Evolutionary conservation across 2,329 filamentous ascomycete species (phyloP).

Genomic region (Coccinonectria pachysandricola): DNA sequence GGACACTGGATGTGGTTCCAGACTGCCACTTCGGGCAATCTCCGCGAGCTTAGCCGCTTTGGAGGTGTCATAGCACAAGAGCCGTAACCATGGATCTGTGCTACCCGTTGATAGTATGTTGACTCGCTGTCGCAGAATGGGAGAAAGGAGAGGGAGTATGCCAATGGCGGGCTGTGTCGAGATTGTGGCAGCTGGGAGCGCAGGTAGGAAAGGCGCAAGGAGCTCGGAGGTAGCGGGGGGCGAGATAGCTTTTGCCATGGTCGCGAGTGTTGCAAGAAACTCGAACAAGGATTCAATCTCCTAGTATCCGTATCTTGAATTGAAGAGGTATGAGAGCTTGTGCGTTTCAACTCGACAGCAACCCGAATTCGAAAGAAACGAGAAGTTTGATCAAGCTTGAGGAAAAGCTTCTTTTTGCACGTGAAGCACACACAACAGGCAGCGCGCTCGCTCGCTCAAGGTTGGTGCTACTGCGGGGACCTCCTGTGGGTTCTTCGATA

Average conservation of each 20-base stretch:
- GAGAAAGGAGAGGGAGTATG: conserved; percentile 51
- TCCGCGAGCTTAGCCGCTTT: conserved; percentile 48
- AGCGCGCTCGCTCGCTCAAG: no score
- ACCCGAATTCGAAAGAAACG: no score
- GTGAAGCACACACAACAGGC: no score
- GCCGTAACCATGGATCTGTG: conserved; percentile 60
- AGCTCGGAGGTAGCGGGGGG: conserved; percentile 37
- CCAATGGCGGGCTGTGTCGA: conserved; percentile 46
- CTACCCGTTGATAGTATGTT: conserved; percentile 51
- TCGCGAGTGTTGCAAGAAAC: conserved; percentile 4
- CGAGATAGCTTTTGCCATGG: conserved; percentile 24
- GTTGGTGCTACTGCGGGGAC: no score
- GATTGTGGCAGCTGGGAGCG: conserved; percentile 47
- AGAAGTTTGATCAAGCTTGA: no score
- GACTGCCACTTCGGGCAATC: conserved; percentile 48
- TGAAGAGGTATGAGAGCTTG: no score
- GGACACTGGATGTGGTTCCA: conserved; percentile 73
- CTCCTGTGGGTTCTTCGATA: no score
- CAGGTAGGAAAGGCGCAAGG: conserved; percentile 47
- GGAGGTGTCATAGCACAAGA: conserved; percentile 58
- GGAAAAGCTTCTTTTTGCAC: no score
- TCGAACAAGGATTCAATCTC: no score
- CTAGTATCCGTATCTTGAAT: no score
- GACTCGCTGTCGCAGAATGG: conserved; percentile 55
- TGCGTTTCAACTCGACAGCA: no score